A percentile compares a stretch with the other conserved stretches of the same genome.
Conservation (phyloP, 129 eudicot species). For the Tagetes erecta region DNA sequence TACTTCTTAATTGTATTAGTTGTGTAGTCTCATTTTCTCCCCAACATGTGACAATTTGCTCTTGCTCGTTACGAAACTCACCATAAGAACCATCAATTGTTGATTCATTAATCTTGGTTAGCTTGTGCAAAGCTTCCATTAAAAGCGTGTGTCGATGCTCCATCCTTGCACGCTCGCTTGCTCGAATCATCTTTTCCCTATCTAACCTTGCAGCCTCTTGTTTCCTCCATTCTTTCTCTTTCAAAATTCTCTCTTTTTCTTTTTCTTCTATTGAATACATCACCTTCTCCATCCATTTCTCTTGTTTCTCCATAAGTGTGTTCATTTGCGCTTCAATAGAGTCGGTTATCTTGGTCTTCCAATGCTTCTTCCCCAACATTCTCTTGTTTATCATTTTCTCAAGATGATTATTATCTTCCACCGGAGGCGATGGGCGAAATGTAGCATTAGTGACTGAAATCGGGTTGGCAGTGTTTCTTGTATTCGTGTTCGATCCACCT, state of each 20-base stretch:
- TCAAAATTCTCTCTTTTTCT: conserved; percentile 74
- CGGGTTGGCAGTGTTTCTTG: conserved; percentile 29
- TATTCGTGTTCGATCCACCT: conserved; percentile 39
- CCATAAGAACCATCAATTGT: background rate
- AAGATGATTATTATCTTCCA: conserved; percentile 16
- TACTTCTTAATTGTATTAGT: conserved; percentile 57
- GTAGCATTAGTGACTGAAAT: conserved; percentile 37
- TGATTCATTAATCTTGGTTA: conserved; percentile 47
- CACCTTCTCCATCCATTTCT: conserved; percentile 77
- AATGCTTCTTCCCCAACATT: conserved; percentile 47
- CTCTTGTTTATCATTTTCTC: conserved; percentile 24
- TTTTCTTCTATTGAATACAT: conserved; percentile 70
- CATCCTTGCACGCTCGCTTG: conserved; percentile 72
- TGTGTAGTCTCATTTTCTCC: conserved; percentile 66
- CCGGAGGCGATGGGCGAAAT: background rate
- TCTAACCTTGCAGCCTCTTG: conserved; percentile 68
- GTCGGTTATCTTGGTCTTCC: conserved; percentile 72
- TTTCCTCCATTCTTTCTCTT: conserved; percentile 90
- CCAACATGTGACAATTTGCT: conserved; percentile 38
- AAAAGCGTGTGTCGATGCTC: conserved; percentile 71
- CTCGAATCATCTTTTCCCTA: conserved; percentile 61
- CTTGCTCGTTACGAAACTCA: conserved; percentile 13
- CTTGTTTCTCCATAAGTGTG: conserved; percentile 87
- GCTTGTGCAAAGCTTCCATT: conserved; percentile 68
- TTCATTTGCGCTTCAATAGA: conserved; percentile 72